Evolutionary conservation across 495 filamentous ascomycete genomes (phyloP), one percentile per base, ranked within the genome.

Genomic region (Penicillium ucsense): DNA sequence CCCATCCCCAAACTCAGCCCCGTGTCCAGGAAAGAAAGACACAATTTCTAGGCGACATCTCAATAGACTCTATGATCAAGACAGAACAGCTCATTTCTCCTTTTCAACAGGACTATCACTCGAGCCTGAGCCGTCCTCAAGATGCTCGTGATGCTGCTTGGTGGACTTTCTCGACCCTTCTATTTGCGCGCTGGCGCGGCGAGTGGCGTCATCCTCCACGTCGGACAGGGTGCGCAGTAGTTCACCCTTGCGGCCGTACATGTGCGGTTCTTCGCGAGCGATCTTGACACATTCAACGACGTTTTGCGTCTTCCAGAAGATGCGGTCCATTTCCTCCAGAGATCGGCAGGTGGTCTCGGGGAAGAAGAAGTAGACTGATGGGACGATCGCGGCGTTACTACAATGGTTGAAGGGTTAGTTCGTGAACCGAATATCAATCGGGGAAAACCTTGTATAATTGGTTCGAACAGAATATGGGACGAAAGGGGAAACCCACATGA

Each of bases 261-360:
- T 76, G 29, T 73, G 72, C 6, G 85, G 84, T 61, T 84, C 77
- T 2, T 74, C 64, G 8, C 63, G 52, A 6, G 85, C 84, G 28
- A 79, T 65, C 37, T 65, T 54, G 3, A 89, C 84, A 28, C 86
- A 76, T 8, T 70, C 64, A 52, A 86, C 80, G 11, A 68, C 42
- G 32, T 50, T 65, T 46, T 66, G 70, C 41, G 70, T 72, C 61
- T 84, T 86, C 59, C 72, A 76, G 76, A 89, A 89, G 52, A 89
- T 85, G 50, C 66, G 67, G 63, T 88, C 84, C 77, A 88, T 83
- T 58, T 88, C 84, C 59, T 89, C 85, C 33, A 89, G 69, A 3
- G 79, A 83, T 10, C 84, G 81, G 57, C 76, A 78, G 27, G 81
- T 81, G 4, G 85, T 89, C 62, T 88, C 84, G 0, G 84, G 84